Percentiles rank a stretch among this genome's conserved stretches.
phyloP scores from a whole-genome alignment of 2,329 filamentous ascomycete genomes.

The Scopulariopsis brevicaulis region DNA sequence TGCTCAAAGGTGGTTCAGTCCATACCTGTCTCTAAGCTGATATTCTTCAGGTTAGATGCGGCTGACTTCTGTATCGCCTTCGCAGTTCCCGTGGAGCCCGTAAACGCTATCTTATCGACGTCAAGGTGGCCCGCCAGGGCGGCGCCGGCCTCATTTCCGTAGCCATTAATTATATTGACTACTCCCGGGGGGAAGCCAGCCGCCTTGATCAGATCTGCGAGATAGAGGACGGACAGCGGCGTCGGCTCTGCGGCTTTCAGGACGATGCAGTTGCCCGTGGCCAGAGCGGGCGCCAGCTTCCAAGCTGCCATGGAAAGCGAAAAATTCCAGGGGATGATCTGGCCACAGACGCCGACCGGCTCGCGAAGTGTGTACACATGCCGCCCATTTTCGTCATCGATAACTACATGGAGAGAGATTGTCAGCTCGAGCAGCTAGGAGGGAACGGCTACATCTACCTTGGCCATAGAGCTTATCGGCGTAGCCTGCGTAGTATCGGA shows the following conservation, averaged over 20 bases:
- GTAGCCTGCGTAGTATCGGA: constrained; percentile 58
- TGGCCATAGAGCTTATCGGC: constrained; percentile 56
- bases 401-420: too few species aligned
- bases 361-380: constrained; percentile 54
- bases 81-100: constrained; percentile 56
- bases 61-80: constrained; percentile 49
- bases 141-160: constrained; percentile 1
- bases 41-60: constrained; percentile 28
- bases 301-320: not conserved
- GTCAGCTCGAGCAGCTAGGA: constrained; percentile 45
- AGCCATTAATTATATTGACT: constrained; percentile 6
- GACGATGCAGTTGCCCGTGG: not conserved
- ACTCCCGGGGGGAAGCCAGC: constrained; percentile 6
- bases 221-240: constrained; percentile 2
- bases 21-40: constrained; percentile 24
- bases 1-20: too few species aligned
- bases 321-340: constrained; percentile 45
- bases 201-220: constrained; percentile 3
- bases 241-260: not conserved
- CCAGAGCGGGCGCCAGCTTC: not conserved
- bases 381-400: too few species aligned
- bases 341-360: constrained; percentile 57
- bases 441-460: constrained; percentile 52
- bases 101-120: constrained; percentile 52
- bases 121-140: constrained; percentile 5